These are phyloP conservation scores for Leishmania turanica DNA, from an alignment of 208 protist genomes.

Conservation along the genomic window DNA sequence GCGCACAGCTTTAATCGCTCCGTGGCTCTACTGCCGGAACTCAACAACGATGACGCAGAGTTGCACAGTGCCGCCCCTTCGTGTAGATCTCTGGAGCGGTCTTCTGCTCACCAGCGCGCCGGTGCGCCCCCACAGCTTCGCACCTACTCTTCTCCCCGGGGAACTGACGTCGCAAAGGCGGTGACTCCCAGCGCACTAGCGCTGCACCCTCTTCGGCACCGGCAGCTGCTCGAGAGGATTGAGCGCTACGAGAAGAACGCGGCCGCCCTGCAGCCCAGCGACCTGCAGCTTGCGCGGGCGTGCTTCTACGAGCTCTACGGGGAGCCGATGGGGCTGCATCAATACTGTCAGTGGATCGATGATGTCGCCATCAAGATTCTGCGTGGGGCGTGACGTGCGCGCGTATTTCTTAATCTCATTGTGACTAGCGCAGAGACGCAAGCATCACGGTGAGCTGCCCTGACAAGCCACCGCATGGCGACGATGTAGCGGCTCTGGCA, in stretches of 20 bases:
- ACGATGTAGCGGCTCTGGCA: not conserved
- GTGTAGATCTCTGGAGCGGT: constrained; percentile 1
- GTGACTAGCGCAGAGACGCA: not conserved
- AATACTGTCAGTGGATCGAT: constrained; percentile 63
- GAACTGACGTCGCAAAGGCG: not conserved
- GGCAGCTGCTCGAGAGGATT: constrained; percentile 43
- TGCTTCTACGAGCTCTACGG: constrained; percentile 65
- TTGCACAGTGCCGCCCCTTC: not conserved
- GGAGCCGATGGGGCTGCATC: constrained; percentile 25
- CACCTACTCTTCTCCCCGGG: constrained; percentile 32
- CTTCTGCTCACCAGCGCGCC: not conserved
- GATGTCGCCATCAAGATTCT: constrained; percentile 47
- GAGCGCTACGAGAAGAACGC: constrained; percentile 34
- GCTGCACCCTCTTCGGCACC: constrained; percentile 22
- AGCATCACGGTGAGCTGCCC: not conserved
- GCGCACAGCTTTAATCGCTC: not conserved
- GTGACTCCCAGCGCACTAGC: not conserved
- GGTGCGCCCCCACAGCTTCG: constrained; percentile 23
- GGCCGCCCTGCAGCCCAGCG: constrained; percentile 17
- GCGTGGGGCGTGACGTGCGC: not conserved
- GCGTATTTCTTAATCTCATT: not conserved
- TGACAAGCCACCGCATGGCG: not conserved
- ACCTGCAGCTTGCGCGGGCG: constrained; percentile 40
- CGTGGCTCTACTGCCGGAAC: not conserved
- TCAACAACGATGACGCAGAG: not conserved